Conservation (phyloP, 805 yeast species). For the Zygosaccharomyces bailii region DNA sequence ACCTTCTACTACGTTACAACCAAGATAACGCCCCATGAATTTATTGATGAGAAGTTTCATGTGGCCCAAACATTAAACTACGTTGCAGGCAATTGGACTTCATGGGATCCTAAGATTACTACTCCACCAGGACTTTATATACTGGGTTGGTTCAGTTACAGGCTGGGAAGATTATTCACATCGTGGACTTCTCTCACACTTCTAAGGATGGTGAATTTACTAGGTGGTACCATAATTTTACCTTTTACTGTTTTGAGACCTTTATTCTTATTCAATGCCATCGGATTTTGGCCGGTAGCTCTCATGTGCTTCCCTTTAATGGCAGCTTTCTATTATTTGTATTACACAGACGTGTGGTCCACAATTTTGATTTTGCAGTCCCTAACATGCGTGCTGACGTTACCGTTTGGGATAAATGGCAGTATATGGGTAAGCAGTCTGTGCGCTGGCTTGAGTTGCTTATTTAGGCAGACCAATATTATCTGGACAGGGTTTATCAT, state of each 20-base stretch:
- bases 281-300: slow-evolving; percentile 43
- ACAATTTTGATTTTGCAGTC: slow-evolving; percentile 61
- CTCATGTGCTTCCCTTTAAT: slow-evolving; percentile 64
- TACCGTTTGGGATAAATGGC: slow-evolving; percentile 36
- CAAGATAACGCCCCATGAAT: slow-evolving; percentile 32
- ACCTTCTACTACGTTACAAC: slow-evolving; percentile 33
- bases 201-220: slow-evolving; percentile 56
- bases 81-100: slow-evolving; percentile 53
- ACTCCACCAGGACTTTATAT: slow-evolving; percentile 93
- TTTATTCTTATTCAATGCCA: slow-evolving; percentile 39
- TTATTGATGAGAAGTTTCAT: slow-evolving; percentile 76
- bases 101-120: slow-evolving; percentile 88
- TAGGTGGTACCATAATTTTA: slow-evolving; percentile 58
- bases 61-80: slow-evolving; percentile 72
- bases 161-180: slow-evolving; percentile 23
- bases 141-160: slow-evolving; percentile 40
- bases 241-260: slow-evolving; percentile 47
- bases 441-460: slow-evolving; percentile 59
- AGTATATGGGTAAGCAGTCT: slow-evolving; percentile 48
- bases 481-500: slow-evolving; percentile 73
- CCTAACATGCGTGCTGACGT: slow-evolving; percentile 45
- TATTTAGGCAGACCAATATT: slow-evolving; percentile 88
- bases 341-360: slow-evolving; percentile 94
- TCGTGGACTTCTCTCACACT: slow-evolving; percentile 36
- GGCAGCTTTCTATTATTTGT: slow-evolving; percentile 68